phyloP scores from a whole-genome alignment of 1,284 basidiomycete species.

The Tranzscheliella williamsii region DNA sequence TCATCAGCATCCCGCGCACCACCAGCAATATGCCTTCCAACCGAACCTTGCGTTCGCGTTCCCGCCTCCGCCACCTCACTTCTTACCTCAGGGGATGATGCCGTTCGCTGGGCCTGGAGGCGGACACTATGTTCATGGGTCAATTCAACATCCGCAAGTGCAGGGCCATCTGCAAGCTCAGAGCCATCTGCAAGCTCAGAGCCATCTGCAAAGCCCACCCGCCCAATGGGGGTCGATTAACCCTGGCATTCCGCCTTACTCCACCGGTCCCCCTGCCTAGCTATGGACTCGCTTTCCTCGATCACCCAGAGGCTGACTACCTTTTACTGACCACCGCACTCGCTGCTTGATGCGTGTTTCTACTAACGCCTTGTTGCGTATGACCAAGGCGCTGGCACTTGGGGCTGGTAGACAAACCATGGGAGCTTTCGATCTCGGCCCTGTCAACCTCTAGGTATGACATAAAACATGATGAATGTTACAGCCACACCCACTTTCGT shows the following conservation, averaged over 20 bases:
- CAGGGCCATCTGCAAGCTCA: background rate
- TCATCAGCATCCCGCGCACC: slow-evolving; percentile 4
- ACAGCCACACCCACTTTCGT: too few species aligned
- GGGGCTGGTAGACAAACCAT: slow-evolving; percentile 30
- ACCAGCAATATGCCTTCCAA: slow-evolving; percentile 12
- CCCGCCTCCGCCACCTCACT: slow-evolving; percentile 26
- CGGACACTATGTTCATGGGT: slow-evolving; percentile 9
- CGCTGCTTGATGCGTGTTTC: background rate
- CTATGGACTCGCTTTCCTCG: background rate
- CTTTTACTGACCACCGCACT: background rate
- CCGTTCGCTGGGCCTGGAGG: slow-evolving; percentile 7
- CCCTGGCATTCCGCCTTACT: slow-evolving; percentile 27
- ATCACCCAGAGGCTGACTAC: background rate
- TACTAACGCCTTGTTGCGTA: background rate
- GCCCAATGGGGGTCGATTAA: slow-evolving; percentile 13
- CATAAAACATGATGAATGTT: too few species aligned
- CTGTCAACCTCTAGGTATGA: too few species aligned
- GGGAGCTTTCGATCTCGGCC: too few species aligned
- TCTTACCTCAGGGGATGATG: slow-evolving; percentile 27
- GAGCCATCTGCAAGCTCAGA: background rate
- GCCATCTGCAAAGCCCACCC: slow-evolving; percentile 6
- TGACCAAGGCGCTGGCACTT: slow-evolving; percentile 32
- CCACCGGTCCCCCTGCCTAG: slow-evolving; percentile 12
- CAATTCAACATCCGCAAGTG: background rate
- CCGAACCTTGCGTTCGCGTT: slow-evolving; percentile 19